Conservation (phyloP, 345 rosid species). For the Lumnitzera racemosa region DNA sequence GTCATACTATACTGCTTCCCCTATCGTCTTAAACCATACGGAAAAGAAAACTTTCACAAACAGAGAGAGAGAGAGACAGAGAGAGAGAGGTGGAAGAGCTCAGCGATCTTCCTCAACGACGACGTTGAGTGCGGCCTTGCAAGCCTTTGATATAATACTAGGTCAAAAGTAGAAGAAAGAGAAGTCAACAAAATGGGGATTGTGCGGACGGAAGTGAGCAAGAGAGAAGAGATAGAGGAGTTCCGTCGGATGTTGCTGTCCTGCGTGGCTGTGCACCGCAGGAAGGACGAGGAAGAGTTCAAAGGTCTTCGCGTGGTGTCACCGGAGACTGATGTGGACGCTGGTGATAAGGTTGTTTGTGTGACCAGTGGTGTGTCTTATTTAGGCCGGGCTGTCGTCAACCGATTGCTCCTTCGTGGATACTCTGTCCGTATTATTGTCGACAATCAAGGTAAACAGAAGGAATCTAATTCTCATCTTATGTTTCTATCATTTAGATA, state of each 20-base stretch:
- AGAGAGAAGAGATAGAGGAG: conserved; percentile 40
- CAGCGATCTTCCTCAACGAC: too few relatives aligned
- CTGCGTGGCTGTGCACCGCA: conserved; percentile 24
- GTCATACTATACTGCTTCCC: too few relatives aligned
- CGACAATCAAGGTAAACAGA: conserved; percentile 37
- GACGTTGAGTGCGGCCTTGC: too few relatives aligned
- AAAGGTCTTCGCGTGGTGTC: conserved; percentile 6
- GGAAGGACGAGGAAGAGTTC: conserved; percentile 30
- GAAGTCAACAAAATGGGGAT: conserved; percentile 27
- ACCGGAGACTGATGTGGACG: conserved; percentile 3
- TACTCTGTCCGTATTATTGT: conserved; percentile 65
- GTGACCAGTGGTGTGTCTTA: conserved; percentile 79
- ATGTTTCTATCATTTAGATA: too few relatives aligned
- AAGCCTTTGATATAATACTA: too few relatives aligned
- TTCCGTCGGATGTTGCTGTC: conserved; percentile 36
- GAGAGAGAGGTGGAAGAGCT: not conserved
- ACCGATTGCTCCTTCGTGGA: conserved; percentile 49
- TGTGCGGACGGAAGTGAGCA: conserved; percentile 37
- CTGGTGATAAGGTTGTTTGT: conserved; percentile 35
- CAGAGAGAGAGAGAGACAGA: not conserved
- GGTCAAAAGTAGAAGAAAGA: too few relatives aligned
- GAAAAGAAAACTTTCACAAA: too few relatives aligned
- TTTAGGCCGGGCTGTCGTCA: conserved; percentile 59
- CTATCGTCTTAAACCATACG: too few relatives aligned
- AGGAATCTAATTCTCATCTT: too few relatives aligned